These are phyloP conservation scores for Trypanosoma lewisi DNA, from an alignment of 208 protist species.

Conservation along the genomic window DNA sequence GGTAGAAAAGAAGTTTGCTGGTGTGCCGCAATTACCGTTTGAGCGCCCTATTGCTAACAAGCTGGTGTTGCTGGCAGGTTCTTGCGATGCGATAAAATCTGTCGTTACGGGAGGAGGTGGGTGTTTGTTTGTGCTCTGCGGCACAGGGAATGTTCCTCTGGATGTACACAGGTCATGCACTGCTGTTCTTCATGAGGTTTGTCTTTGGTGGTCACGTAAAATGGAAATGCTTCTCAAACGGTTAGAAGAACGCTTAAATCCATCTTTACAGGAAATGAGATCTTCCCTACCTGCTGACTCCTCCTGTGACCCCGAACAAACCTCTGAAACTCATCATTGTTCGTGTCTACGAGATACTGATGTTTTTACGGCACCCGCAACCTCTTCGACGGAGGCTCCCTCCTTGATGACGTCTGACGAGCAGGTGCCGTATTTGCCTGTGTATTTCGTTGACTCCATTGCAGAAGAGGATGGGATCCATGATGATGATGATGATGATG, in stretches of 20 bases:
- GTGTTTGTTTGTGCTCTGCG: constrained; percentile 61
- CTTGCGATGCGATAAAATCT: constrained; percentile 16
- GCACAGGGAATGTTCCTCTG: constrained; percentile 45
- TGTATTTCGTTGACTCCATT: constrained; percentile 15
- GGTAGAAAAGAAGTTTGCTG: background rate
- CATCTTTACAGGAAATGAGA: background rate
- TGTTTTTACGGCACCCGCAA: background rate
- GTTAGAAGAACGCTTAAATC: background rate
- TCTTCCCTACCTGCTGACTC: background rate
- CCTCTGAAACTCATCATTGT: background rate
- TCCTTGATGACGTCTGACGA: background rate
- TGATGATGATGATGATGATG: background rate
- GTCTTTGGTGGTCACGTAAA: constrained; percentile 41
- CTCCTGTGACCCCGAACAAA: background rate
- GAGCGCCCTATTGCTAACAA: background rate
- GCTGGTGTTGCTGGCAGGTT: background rate
- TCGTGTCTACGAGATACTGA: background rate
- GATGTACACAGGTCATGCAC: constrained; percentile 47
- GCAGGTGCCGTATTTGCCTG: background rate
- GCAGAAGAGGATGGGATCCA: constrained; percentile 2
- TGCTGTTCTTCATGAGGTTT: constrained; percentile 36
- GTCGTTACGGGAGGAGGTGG: constrained; percentile 35
- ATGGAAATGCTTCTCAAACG: constrained; percentile 2
- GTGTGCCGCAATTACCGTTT: constrained; percentile 3
- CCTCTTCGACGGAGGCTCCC: background rate